A percentile compares a stretch with the other conserved stretches of the same genome.
Conservation (phyloP, 495 filamentous ascomycete species). For the Haplographium delicatum region DNA sequence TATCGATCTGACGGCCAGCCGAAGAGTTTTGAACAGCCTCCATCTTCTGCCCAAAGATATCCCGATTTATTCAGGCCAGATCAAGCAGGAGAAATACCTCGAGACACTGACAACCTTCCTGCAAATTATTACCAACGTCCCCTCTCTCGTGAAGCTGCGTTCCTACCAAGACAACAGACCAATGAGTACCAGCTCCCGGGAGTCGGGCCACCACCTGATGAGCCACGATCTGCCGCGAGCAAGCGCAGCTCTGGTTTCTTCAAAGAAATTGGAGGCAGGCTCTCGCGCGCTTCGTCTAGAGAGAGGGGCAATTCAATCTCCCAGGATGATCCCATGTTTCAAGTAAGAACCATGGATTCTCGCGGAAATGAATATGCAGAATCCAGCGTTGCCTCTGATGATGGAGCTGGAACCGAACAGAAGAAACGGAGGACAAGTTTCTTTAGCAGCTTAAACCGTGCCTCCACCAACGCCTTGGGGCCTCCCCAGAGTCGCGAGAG, state of each 20-base stretch:
- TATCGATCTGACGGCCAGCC: constrained; percentile 6
- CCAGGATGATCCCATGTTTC: not conserved
- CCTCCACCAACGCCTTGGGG: constrained; percentile 16
- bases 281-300: constrained; percentile 29
- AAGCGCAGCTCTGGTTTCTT: constrained; percentile 35
- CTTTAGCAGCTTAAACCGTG: constrained; percentile 30
- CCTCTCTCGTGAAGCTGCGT: constrained; percentile 23
- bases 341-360: not conserved
- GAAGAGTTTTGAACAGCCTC: constrained; percentile 29
- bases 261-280: constrained; percentile 29
- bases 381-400: constrained; percentile 30
- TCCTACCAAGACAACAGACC: constrained; percentile 33
- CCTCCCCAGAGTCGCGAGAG: constrained; percentile 21
- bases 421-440: constrained; percentile 26
- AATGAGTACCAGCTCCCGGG: constrained; percentile 31
- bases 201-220: constrained; percentile 25
- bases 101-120: constrained; percentile 15
- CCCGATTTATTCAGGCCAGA: constrained; percentile 27
- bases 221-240: constrained; percentile 5
- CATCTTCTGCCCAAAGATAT: constrained; percentile 35
- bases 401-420: constrained; percentile 20
- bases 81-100: not conserved
- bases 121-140: constrained; percentile 23
- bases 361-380: constrained; percentile 31
- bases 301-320: constrained; percentile 22